Percentiles rank a stretch among this genome's conserved stretches.
Evolutionary conservation across 805 yeast species (phyloP).

Genomic region (Ogataea trehaloabstinens): DNA sequence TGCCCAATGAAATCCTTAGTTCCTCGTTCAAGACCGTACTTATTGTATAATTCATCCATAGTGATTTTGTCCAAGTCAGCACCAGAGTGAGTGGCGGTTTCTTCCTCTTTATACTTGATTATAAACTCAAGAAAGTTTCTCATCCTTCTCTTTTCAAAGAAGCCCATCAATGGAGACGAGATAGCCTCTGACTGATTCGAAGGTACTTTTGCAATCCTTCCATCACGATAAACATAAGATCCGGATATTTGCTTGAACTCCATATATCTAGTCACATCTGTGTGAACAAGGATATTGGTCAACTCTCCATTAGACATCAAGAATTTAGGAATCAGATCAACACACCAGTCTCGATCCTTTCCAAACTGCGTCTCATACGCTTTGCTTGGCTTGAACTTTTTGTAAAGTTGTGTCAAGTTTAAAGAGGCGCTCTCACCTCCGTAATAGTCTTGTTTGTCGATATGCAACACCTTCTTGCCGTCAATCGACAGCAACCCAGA

Average conservation of each 20-base stretch:
- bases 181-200: slow-evolving; percentile 89
- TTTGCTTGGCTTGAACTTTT: slow-evolving; percentile 82
- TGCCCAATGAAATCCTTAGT: slow-evolving; percentile 97
- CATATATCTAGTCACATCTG: slow-evolving; percentile 92
- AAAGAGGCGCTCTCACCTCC: slow-evolving; percentile 92
- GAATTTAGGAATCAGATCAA: slow-evolving; percentile 94
- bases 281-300: slow-evolving; percentile 91
- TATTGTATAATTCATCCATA: slow-evolving; percentile 85
- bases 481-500: slow-evolving; percentile 95
- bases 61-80: slow-evolving; percentile 82
- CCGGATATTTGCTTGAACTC: slow-evolving; percentile 98
- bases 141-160: slow-evolving; percentile 94
- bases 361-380: slow-evolving; percentile 72
- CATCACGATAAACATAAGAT: slow-evolving; percentile 86
- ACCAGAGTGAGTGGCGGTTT: slow-evolving; percentile 77
- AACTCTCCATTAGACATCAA: slow-evolving; percentile 97
- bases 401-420: slow-evolving; percentile 67
- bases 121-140: slow-evolving; percentile 88
- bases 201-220: slow-evolving; percentile 93
- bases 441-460: slow-evolving; percentile 93
- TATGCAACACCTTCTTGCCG: slow-evolving; percentile 95
- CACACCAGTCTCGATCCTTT: slow-evolving; percentile 96
- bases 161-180: slow-evolving; percentile 88
- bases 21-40: slow-evolving; percentile 88
- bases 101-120: slow-evolving; percentile 76